A percentile compares a stretch with the other conserved stretches of the same genome.
Conservation (phyloP, 1,139 yeast genomes). For the Debaryomyces sp. region DNA sequence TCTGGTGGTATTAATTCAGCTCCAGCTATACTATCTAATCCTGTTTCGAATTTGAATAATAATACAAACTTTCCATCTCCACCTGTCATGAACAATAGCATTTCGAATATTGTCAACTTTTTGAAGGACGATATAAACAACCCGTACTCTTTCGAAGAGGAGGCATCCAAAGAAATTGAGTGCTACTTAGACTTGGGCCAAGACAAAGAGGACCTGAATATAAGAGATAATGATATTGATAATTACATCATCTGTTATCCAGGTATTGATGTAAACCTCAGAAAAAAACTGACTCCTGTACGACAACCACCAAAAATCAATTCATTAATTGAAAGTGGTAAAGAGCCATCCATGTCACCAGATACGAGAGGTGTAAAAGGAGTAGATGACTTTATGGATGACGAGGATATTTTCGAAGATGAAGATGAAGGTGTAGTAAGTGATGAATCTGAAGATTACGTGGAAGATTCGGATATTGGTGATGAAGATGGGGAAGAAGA, state of each 20-base stretch:
- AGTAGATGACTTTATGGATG: constrained; percentile 14
- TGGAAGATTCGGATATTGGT: constrained; percentile 4
- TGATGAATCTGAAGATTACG: constrained; percentile 19
- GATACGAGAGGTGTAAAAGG: constrained; percentile 11
- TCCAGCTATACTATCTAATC: constrained; percentile 32
- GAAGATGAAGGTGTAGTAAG: constrained; percentile 13
- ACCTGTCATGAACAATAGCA: constrained; percentile 42
- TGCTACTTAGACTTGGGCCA: constrained; percentile 33
- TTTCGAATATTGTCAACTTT: constrained; percentile 57
- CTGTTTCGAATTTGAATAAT: constrained; percentile 18
- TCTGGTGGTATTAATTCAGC: constrained; percentile 76
- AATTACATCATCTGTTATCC: constrained; percentile 36
- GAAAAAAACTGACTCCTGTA: constrained; percentile 9
- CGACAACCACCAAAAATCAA: neutral
- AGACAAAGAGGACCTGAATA: constrained; percentile 8
- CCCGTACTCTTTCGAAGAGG: constrained; percentile 58
- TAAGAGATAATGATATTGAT: constrained; percentile 16
- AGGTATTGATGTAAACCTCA: constrained; percentile 22
- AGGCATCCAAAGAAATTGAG: constrained; percentile 47
- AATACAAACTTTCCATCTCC: neutral
- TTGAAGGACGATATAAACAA: constrained; percentile 67
- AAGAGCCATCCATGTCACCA: neutral
- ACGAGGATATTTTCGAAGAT: constrained; percentile 14
- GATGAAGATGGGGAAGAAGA: constrained; percentile 7
- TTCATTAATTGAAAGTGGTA: neutral